Base-by-base conservation (phyloP, 352 stramenopile species). In the Globisporangium recalcitrans region DNA sequence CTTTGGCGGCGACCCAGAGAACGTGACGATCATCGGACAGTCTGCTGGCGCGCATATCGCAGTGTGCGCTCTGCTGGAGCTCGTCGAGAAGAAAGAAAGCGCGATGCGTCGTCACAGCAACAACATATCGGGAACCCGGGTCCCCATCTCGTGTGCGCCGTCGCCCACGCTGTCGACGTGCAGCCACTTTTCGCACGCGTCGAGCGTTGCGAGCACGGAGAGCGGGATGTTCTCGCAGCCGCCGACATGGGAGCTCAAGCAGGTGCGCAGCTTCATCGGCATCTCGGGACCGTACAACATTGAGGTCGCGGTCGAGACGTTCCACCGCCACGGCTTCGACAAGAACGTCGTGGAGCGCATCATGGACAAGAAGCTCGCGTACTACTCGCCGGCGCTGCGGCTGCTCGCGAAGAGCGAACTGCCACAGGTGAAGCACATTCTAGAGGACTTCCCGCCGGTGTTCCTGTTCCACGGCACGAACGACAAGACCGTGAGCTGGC, bases 221-320 rank as follows among this genome's bases (percentile, higher is more conserved):
- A 78, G 64, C 13, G 22, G 9, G 6, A 26, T 72, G 52, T 64
- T 87, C 16, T 52, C 57, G 0, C 69, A 72, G 47, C 60, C 72
- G 26, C 76, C 82, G 40, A 78, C 74, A 7, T 96, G 87, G 77
- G 72, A 80, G 21, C 57, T 90, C 19, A 65, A 70, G 22, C 74
- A 90, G 54, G 63, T 96, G 26, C 75, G 80, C 31, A 93, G 82
- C 52, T 94, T 90, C 64, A 88, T 93, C 49, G 87, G 85, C 40
- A 90, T 96, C 48, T 97, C 90, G 0, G 84, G 87, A 0, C 88
- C 90, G 42, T 91, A 95, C 72, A 92, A 97, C 75, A 83, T 97
- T 22, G 74, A 87, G 44, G 74, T 74, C 16, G 90, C 83, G 47
- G 72, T 85, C 24, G 75, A 77, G 24, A 85, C 83, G 38, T 97